These are phyloP conservation scores for Hemisphaericaspora xylofermentans DNA, from an alignment of 1,139 yeast genomes.

Conservation along the genomic window DNA sequence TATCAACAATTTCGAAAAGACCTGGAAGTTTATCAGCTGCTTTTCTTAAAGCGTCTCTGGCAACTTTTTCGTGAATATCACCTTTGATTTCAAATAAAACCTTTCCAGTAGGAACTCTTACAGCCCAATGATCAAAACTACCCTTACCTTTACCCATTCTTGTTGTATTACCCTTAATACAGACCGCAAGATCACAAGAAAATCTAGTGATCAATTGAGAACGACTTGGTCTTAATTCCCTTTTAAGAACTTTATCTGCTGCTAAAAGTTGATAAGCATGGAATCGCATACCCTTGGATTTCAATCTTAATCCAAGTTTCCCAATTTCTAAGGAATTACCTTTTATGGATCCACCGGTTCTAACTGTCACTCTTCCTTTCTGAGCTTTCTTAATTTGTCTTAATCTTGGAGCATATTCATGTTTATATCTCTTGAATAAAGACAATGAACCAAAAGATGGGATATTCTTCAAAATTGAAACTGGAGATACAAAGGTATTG, in stretches of 20 bases:
- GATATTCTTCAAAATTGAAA: background rate
- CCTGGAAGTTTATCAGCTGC: slow-evolving; percentile 95
- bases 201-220: slow-evolving; percentile 77
- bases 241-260: slow-evolving; percentile 82
- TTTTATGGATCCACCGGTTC: slow-evolving; percentile 90
- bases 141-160: slow-evolving; percentile 99
- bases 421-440: slow-evolving; percentile 53
- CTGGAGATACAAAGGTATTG: background rate
- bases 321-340: slow-evolving; percentile 86
- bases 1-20: slow-evolving; percentile 77
- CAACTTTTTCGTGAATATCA: slow-evolving; percentile 84
- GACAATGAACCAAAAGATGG: slow-evolving; percentile 1
- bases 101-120: slow-evolving; percentile 93
- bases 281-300: slow-evolving; percentile 81
- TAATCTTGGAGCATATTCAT: slow-evolving; percentile 86
- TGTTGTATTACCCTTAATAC: slow-evolving; percentile 96
- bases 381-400: slow-evolving; percentile 75
- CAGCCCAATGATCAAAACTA: slow-evolving; percentile 96
- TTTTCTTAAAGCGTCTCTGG: slow-evolving; percentile 87
- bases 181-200: slow-evolving; percentile 83
- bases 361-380: slow-evolving; percentile 92
- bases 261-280: slow-evolving; percentile 90
- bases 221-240: slow-evolving; percentile 73
- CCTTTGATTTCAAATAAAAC: slow-evolving; percentile 81
- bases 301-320: slow-evolving; percentile 80